phyloP scores from a whole-genome alignment of 2,329 filamentous ascomycete species.

The Karstenula rhodostoma region DNA sequence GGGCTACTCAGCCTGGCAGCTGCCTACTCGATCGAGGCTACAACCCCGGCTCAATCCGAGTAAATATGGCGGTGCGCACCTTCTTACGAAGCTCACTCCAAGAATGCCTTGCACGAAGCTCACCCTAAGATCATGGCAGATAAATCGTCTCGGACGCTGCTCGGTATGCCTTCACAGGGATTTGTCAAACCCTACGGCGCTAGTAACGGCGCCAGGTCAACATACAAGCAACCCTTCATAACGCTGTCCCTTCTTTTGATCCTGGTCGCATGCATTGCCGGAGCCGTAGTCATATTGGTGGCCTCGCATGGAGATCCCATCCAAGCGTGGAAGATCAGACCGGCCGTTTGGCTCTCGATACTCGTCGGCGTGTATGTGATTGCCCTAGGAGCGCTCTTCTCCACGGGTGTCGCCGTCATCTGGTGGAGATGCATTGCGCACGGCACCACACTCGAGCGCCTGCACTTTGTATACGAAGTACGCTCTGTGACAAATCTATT shows the following conservation, averaged over 20 bases:
- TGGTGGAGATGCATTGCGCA: conserved; percentile 28
- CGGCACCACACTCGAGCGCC: conserved; percentile 24
- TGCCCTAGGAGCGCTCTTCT: conserved; percentile 20
- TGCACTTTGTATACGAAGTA: conserved; percentile 21
- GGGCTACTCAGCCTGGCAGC: conserved; percentile 4
- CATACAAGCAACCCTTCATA: conserved; percentile 16
- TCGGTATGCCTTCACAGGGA: background rate
- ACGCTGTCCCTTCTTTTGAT: conserved; percentile 14
- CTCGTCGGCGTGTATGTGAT: conserved; percentile 21
- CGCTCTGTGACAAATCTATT: conserved; percentile 15
- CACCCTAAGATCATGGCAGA: background rate
- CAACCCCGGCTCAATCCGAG: background rate
- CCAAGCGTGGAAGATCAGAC: conserved; percentile 19
- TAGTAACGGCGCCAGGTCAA: background rate
- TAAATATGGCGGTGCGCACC: background rate
- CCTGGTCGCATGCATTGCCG: conserved; percentile 14
- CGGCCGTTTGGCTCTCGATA: conserved; percentile 21
- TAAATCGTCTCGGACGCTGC: background rate
- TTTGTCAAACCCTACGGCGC: background rate
- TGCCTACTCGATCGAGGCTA: conserved; percentile 1
- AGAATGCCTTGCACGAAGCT: background rate
- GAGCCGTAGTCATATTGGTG: conserved; percentile 18
- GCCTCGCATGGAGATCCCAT: conserved; percentile 18
- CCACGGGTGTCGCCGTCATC: conserved; percentile 21
- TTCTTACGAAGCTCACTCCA: background rate